Percentiles rank a stretch among this genome's conserved stretches.
phyloP scores from a whole-genome alignment of 2,329 filamentous ascomycete genomes.

The Exophiala calicioides region DNA sequence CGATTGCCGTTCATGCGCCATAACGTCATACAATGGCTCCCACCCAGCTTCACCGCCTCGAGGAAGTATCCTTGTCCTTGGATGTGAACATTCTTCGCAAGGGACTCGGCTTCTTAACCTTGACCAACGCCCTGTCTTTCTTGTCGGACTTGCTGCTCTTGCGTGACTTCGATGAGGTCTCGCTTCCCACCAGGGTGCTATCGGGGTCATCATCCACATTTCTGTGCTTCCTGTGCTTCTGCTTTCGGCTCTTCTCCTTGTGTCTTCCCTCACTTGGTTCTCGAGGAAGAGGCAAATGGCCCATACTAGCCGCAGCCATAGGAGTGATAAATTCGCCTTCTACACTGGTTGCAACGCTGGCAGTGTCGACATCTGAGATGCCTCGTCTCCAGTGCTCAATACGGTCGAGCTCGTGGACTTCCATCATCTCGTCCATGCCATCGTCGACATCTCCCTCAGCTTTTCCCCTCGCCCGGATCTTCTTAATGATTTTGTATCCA shows the following conservation, averaged over 20 bases:
- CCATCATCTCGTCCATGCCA: constrained; percentile 58
- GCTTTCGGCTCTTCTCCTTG: constrained; percentile 36
- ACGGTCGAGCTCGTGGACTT: constrained; percentile 49
- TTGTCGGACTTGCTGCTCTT: constrained; percentile 21
- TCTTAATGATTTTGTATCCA: constrained; percentile 96
- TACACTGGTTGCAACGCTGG: constrained; percentile 56
- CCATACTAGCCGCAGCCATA: constrained; percentile 52
- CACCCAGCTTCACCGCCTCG: constrained; percentile 11
- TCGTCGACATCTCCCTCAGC: constrained; percentile 33
- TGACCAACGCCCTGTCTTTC: constrained; percentile 28
- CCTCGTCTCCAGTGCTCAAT: constrained; percentile 66
- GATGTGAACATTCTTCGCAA: constrained; percentile 30
- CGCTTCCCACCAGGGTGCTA: constrained; percentile 23
- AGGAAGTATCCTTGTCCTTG: constrained; percentile 17
- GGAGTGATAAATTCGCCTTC: constrained; percentile 68
- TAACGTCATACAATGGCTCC: not conserved
- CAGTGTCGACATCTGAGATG: constrained; percentile 56
- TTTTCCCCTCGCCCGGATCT: constrained; percentile 60
- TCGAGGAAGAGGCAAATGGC: constrained; percentile 36
- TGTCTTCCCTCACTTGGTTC: constrained; percentile 28
- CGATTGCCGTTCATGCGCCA: not conserved
- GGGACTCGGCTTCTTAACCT: constrained; percentile 41
- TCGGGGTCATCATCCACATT: constrained; percentile 21
- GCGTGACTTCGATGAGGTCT: constrained; percentile 19
- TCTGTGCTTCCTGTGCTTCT: constrained; percentile 24